Base-by-base conservation (phyloP, 768 basidiomycete species). In the Amylocystis lapponica region DNA sequence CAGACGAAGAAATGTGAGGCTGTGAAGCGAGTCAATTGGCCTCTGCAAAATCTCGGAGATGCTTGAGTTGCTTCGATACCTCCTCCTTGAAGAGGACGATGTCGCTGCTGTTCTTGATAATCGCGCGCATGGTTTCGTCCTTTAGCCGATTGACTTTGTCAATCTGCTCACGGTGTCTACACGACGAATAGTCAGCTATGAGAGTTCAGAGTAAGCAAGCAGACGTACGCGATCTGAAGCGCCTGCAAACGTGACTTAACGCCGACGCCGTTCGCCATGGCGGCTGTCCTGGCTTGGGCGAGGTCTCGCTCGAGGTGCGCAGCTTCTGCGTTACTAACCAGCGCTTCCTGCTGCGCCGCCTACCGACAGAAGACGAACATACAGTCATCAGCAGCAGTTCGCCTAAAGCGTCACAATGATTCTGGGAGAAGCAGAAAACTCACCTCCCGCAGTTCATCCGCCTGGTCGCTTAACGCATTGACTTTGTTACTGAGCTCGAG, bases 61-160 rank as follows among this genome's bases (percentile, higher is more conserved):
- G 75, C 52, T 75, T 71, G 22, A 91, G 70, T 53, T 81, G 79
- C 41, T 75, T 74, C 32, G 86, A 84, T 11, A 88, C 78, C 46
- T 83, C 83, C 41, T 83, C 77, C 63, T 88, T 88, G 69, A 90
- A 89, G 55, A 79, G 72, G 13, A 80, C 83, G 27, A 89, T 86
- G 49, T 90, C 88, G 49, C 83, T 85, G 54, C 83, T 84, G 60
- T 82, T 88, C 70, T 88, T 90, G 45, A 86, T 76, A 47, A 91
- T 86, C 14, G 82, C 83, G 0, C 85, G 78, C 34, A 86, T 75
- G 0, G 85, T 88, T 53, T 88, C 86, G 42, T 91, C 86, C 51
- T 79, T 83, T 22, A 90, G 58, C 37, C 85, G 75, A 36, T 75
- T 72, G 17, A 85, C 78, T 55, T 83, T 86, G 47, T 86, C 85